Evolutionary conservation across 306 rosid species (phyloP), one percentile per base, ranked within the genome.

Genomic region (Quercus robur): DNA sequence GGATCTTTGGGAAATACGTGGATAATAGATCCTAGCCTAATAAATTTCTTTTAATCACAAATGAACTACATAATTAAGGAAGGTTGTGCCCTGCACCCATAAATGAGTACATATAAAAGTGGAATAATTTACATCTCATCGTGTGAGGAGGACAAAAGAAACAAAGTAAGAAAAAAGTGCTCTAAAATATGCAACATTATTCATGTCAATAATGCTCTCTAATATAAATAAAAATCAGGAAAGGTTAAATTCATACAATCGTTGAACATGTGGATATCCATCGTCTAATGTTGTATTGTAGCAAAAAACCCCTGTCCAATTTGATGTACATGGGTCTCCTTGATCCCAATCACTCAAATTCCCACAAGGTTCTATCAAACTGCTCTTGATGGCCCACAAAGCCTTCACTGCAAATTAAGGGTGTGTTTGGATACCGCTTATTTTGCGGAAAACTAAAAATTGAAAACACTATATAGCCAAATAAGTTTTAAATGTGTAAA

Each of bases 221-320:
- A 71, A 64, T 51, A 79, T 20, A 70, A 71, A 79, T 46, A 46
- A 46, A 46, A 46, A 46, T 11, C 15, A 10, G 15, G 41, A 62
- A 77, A 70, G 80, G 63, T 18, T 52, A 57, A 82, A 78, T 56
- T 13, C 90, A 62, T 93, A 96, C 99, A 96, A 74, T 88, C 88
- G 86, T 80, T 49, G 38, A 85, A 96, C 94, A 81, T 93, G 99
- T 28, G 84, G 93, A 88, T 80, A 88, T 80, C 89, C 92, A 86
- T 91, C 98, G 2, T 28, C 63, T 26, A 76, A 51, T 77, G 91
- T 56, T 19, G 5, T 52, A 70, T 87, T 89, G 94, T 44, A 87
- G 92, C 99, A 96, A 56, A 82, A 5, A 84, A 96, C 91, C 57
- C 98, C 93, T 23, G 85, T 93, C 99, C 99, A 96, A 15, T 75